phyloP scores from a whole-genome alignment of 192 early-diverging fungal species.

The Coemansia sp. region DNA sequence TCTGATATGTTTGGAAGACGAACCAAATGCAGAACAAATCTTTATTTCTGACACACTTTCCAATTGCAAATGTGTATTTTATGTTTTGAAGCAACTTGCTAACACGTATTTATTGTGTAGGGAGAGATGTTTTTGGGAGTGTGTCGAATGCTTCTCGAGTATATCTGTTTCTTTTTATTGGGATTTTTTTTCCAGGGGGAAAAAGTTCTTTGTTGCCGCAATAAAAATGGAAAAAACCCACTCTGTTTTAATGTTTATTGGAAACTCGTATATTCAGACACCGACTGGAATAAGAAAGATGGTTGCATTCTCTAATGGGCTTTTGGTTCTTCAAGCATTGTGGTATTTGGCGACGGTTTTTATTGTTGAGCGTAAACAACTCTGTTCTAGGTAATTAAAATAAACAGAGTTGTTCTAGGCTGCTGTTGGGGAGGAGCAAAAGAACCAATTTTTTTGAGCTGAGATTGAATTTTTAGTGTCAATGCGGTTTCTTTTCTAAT shows the following conservation, averaged over 20 bases:
- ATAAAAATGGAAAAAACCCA: neutral
- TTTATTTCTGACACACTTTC: neutral
- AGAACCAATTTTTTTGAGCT: neutral
- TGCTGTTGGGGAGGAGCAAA: neutral
- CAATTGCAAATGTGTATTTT: neutral
- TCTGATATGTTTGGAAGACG: neutral
- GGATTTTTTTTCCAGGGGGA: no score
- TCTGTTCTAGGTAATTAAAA: neutral
- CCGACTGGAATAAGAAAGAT: neutral
- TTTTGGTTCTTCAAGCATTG: neutral
- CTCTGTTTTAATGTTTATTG: neutral
- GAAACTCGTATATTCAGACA: neutral
- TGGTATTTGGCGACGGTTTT: neutral
- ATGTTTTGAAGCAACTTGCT: neutral
- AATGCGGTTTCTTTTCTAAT: no score
- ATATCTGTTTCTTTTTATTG: no score
- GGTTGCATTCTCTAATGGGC: neutral
- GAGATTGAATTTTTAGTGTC: neutral
- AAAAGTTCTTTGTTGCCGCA: no score
- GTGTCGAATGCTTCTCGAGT: no score
- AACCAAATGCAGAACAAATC: neutral
- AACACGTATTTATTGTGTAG: neutral
- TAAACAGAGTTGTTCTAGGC: neutral
- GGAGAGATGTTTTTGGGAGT: no score
- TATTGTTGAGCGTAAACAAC: neutral